These are phyloP conservation scores for Thielaviopsis punctulata DNA, from an alignment of 2,329 filamentous ascomycete genomes.

Conservation along the genomic window DNA sequence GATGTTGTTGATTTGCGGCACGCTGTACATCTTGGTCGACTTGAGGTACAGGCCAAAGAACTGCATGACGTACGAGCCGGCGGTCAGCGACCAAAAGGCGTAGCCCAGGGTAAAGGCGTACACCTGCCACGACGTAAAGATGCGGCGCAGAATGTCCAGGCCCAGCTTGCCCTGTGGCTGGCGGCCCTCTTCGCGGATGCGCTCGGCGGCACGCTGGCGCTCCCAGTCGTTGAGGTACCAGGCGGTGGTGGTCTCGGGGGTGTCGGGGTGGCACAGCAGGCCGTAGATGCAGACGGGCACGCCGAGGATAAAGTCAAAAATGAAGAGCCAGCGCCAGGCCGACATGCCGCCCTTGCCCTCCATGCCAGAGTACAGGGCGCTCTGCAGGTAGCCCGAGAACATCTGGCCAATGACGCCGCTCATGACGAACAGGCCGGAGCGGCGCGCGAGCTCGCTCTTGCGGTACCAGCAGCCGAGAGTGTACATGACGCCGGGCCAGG, in stretches of 20 bases:
- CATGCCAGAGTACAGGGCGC: slow-evolving; percentile 17
- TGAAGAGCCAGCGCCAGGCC: slow-evolving; percentile 24
- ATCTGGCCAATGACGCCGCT: slow-evolving; percentile 31
- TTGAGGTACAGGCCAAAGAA: slow-evolving; percentile 26
- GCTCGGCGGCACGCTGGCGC: slow-evolving; percentile 43
- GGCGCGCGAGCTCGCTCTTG: slow-evolving; percentile 36
- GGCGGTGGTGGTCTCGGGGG: slow-evolving; percentile 24
- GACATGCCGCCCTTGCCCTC: slow-evolving; percentile 19
- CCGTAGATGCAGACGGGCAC: slow-evolving; percentile 1
- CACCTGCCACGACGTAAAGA: slow-evolving; percentile 26
- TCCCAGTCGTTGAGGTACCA: slow-evolving; percentile 35
- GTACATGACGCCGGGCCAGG: slow-evolving; percentile 36
- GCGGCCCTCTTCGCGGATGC: slow-evolving; percentile 43
- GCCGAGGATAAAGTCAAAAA: slow-evolving; percentile 13
- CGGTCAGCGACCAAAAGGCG: slow-evolving; percentile 23
- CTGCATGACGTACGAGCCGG: slow-evolving; percentile 23
- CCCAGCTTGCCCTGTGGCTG: slow-evolving; percentile 22
- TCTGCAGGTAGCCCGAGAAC: slow-evolving; percentile 22
- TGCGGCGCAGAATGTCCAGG: slow-evolving; percentile 21
- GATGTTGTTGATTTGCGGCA: slow-evolving; percentile 28
- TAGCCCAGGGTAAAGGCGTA: slow-evolving; percentile 26
- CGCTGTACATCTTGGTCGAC: slow-evolving; percentile 18
- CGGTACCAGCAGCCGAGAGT: slow-evolving; percentile 43
- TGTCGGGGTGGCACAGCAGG: slow-evolving; percentile 24
- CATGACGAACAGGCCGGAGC: slow-evolving; percentile 40